These are phyloP conservation scores for Furcasterigmium sp. DNA, from an alignment of 2,329 filamentous ascomycete genomes.

Conservation along the genomic window DNA sequence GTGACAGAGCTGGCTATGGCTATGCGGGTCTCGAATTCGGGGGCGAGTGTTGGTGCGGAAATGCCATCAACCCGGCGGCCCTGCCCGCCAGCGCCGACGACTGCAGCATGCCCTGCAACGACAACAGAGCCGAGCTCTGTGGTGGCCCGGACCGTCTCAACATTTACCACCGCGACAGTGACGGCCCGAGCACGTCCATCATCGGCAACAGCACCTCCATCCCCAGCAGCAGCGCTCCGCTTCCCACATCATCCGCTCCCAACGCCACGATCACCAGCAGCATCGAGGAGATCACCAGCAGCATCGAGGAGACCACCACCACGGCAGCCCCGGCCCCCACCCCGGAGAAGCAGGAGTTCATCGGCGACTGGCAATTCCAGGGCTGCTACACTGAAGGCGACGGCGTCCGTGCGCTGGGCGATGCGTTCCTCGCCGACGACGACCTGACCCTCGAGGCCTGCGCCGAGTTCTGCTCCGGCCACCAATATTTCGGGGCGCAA, in stretches of 20 bases:
- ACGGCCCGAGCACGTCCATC: conserved; percentile 6
- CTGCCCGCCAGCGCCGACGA: conserved; percentile 21
- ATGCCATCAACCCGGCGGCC: conserved; percentile 19
- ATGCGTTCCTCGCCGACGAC: conserved; percentile 21
- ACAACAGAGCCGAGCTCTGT: conserved; percentile 29
- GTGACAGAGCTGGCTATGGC: conserved; percentile 17
- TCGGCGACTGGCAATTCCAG: conserved; percentile 24
- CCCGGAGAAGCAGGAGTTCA: conserved; percentile 16
- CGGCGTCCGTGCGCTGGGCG: conserved; percentile 22
- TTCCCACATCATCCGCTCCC: neutral
- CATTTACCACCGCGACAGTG: conserved; percentile 19
- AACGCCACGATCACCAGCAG: conserved; percentile 7
- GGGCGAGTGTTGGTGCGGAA: conserved; percentile 33
- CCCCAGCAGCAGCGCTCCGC: neutral
- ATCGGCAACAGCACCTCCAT: neutral
- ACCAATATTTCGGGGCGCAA: conserved; percentile 25
- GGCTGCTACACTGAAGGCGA: conserved; percentile 31
- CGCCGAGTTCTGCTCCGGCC: conserved; percentile 21
- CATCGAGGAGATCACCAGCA: conserved; percentile 20
- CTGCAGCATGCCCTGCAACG: conserved; percentile 29
- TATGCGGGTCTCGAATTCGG: conserved; percentile 33
- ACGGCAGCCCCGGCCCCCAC: conserved; percentile 10
- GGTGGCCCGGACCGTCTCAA: conserved; percentile 28
- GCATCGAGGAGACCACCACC: conserved; percentile 23
- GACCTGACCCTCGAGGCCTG: conserved; percentile 29